Percentiles rank a stretch among this genome's conserved stretches.
Evolutionary conservation across 2,329 filamentous ascomycete species (phyloP).

Genomic region (Fusarium odoratissimum): DNA sequence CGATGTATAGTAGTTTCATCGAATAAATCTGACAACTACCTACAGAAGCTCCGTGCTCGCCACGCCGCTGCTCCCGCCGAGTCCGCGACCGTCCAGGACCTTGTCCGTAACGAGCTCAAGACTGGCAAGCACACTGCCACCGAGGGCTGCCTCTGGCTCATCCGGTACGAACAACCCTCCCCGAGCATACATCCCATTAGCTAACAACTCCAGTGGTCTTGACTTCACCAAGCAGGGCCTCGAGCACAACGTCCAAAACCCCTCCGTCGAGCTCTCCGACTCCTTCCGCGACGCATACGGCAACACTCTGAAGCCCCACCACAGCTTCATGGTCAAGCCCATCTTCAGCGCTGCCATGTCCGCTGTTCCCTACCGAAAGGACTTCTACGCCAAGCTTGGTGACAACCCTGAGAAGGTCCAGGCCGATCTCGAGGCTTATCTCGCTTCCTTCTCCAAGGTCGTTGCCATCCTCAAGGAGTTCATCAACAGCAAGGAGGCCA

Average conservation of each 20-base stretch:
- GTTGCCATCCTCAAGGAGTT: conserved; percentile 79
- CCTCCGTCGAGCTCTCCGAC: conserved; percentile 78
- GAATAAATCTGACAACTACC: conserved; percentile 31
- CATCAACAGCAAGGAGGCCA: conserved; percentile 65
- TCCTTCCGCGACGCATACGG: conserved; percentile 91
- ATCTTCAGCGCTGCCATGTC: conserved; percentile 94
- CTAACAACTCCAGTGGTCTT: conserved; percentile 73
- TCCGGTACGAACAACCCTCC: conserved; percentile 68
- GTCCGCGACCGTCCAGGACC: conserved; percentile 86
- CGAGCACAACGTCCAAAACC: conserved; percentile 76
- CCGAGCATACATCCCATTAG: neutral
- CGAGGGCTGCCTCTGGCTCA: conserved; percentile 91
- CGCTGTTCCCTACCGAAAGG: conserved; percentile 90
- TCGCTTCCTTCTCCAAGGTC: conserved; percentile 80
- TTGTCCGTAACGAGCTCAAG: conserved; percentile 88
- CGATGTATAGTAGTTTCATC: neutral
- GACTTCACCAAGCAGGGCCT: conserved; percentile 93
- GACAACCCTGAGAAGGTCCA: conserved; percentile 71
- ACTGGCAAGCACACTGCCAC: conserved; percentile 88
- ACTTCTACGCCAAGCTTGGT: conserved; percentile 92
- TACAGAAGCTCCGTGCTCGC: conserved; percentile 87
- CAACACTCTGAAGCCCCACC: conserved; percentile 89
- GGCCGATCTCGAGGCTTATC: conserved; percentile 74
- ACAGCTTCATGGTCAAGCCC: conserved; percentile 89
- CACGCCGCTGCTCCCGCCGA: conserved; percentile 81